These are phyloP conservation scores for Fusarium marasasianum DNA, from an alignment of 2,329 filamentous ascomycete species.

Conservation along the genomic window DNA sequence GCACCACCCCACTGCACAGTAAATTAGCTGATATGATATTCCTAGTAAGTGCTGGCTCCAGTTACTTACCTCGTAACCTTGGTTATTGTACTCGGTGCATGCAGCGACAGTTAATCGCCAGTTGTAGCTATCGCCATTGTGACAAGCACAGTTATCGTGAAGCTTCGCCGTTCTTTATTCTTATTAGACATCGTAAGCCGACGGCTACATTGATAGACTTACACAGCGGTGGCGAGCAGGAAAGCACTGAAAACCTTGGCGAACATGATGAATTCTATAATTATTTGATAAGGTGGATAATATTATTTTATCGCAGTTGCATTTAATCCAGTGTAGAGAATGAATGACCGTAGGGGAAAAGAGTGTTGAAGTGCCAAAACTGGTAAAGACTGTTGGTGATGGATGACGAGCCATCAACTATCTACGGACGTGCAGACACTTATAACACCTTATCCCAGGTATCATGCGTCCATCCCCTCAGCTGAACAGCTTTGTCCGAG, in stretches of 20 bases:
- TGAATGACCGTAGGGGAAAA: background rate
- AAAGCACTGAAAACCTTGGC: conserved; percentile 21
- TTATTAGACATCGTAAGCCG: background rate
- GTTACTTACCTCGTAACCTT: conserved; percentile 9
- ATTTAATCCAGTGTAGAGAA: background rate
- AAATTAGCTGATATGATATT: background rate
- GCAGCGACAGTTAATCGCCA: conserved; percentile 32
- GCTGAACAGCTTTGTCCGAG: background rate
- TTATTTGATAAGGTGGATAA: too few relatives aligned
- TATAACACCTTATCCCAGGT: background rate
- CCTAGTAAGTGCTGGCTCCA: accelerated
- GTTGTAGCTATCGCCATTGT: conserved; percentile 36
- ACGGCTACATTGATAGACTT: background rate
- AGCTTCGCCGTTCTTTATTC: conserved; percentile 17
- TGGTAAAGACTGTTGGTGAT: background rate
- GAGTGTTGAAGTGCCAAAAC: background rate
- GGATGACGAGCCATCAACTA: too few relatives aligned
- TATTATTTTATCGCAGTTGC: background rate
- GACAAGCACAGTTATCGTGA: conserved; percentile 31
- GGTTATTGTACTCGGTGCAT: conserved; percentile 26
- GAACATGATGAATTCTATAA: conserved; percentile 8
- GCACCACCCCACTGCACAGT: conserved; percentile 23
- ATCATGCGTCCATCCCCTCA: background rate
- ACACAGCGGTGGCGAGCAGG: conserved; percentile 23
- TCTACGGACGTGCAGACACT: background rate